Evolutionary conservation across 768 basidiomycete genomes (phyloP).

Genomic region (Tylopilus rubrobrunneus): DNA sequence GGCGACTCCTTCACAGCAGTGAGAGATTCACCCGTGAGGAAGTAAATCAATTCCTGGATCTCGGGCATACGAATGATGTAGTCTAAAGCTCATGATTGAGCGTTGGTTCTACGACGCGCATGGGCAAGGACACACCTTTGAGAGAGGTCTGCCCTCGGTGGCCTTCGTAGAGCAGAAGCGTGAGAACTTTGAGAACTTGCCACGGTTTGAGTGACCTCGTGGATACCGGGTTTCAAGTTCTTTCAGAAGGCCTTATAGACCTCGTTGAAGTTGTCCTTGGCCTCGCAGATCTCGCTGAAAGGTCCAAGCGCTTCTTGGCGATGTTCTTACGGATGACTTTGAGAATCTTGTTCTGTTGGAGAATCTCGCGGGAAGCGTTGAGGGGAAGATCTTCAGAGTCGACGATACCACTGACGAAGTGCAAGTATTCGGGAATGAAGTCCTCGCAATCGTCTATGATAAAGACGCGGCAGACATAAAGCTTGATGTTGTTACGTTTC

Average conservation of each 20-base stretch:
- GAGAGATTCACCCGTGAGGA: conserved; percentile 97
- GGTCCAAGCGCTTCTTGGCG: conserved; percentile 95
- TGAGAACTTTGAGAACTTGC: conserved; percentile 98
- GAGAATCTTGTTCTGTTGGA: conserved; percentile 99
- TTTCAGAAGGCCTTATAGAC: conserved; percentile 99
- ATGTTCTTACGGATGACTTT: conserved; percentile 99
- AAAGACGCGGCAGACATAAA: conserved; percentile 99
- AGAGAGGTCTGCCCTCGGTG: conserved; percentile 82
- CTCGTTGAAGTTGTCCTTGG: conserved; percentile 97
- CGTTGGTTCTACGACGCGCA: neutral
- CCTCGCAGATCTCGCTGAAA: conserved; percentile 94
- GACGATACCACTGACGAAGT: conserved; percentile 99
- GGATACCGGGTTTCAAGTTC: conserved; percentile 99
- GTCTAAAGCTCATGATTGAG: conserved; percentile 45
- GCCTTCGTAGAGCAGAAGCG: conserved; percentile 98
- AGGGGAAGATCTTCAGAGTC: conserved; percentile 99
- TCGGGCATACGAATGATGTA: conserved; percentile 99
- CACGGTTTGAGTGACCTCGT: conserved; percentile 97
- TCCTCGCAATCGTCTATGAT: conserved; percentile 99
- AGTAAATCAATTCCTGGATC: conserved; percentile 98
- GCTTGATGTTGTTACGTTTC: conserved; percentile 99
- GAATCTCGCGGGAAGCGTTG: conserved; percentile 99
- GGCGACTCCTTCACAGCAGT: conserved; percentile 88
- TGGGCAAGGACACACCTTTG: conserved; percentile 58
- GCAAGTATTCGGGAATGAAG: conserved; percentile 98